A percentile compares a stretch with the other conserved stretches of the same genome.
These are phyloP conservation scores for Trichoderma hamatum DNA, from an alignment of 2,329 filamentous ascomycete genomes.

Conservation along the genomic window DNA sequence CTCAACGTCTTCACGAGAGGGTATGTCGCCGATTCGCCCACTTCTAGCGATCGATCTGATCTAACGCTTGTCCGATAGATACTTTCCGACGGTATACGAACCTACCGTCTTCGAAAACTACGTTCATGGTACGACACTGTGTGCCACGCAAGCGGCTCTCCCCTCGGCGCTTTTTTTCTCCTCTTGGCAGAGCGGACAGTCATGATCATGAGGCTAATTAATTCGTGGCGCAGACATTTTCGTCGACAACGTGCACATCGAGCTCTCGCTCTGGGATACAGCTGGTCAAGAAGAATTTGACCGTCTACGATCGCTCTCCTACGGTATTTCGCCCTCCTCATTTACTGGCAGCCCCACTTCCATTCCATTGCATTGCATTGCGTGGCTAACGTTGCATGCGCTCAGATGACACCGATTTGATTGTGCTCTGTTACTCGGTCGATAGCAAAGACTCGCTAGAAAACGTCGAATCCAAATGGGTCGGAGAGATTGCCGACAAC, in stretches of 20 bases:
- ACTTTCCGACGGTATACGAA: slow-evolving; percentile 98
- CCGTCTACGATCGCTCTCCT: slow-evolving; percentile 89
- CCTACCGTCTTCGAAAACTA: slow-evolving; percentile 99
- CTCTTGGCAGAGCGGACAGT: background rate
- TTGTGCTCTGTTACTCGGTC: slow-evolving; percentile 98
- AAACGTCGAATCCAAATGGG: slow-evolving; percentile 99
- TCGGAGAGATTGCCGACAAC: slow-evolving; percentile 96
- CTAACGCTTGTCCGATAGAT: slow-evolving; percentile 54
- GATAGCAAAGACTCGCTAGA: slow-evolving; percentile 96
- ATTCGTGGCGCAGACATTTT: slow-evolving; percentile 74
- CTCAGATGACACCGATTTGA: slow-evolving; percentile 84
- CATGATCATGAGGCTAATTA: background rate
- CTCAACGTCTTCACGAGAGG: slow-evolving; percentile 98
- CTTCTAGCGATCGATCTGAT: background rate
- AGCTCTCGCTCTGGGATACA: slow-evolving; percentile 97
- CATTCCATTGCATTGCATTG: background rate
- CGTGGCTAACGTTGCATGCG: slow-evolving; percentile 16
- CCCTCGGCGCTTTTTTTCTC: background rate
- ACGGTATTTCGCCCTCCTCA: slow-evolving; percentile 57
- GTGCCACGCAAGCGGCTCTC: background rate
- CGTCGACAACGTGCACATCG: slow-evolving; percentile 95
- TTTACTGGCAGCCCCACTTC: slow-evolving; percentile 7
- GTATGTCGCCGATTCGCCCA: slow-evolving; percentile 53
- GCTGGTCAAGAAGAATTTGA: slow-evolving; percentile 99
- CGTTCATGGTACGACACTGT: slow-evolving; percentile 74